Percentiles rank a stretch among this genome's conserved stretches.
Conservation (phyloP, 1,284 basidiomycete species). For the Puccinia triticina region DNA sequence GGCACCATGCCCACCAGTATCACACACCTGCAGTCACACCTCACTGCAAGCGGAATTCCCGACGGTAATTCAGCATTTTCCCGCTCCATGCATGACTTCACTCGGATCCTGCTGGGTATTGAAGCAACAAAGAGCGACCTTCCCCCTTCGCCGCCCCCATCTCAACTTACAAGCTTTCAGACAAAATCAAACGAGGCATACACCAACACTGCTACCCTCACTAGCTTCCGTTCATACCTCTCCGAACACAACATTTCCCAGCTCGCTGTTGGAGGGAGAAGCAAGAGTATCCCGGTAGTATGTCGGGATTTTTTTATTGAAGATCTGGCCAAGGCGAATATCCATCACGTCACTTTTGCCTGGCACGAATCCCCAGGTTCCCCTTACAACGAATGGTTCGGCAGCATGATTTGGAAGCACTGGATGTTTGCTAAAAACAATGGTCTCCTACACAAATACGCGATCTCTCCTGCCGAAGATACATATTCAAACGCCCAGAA, state of each 20-base stretch:
- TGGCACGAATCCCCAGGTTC: neutral
- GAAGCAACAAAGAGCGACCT: neutral
- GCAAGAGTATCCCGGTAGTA: neutral
- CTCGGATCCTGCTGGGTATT: neutral
- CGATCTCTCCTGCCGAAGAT: neutral
- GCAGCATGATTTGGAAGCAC: conserved; percentile 7
- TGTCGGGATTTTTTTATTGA: conserved; percentile 9
- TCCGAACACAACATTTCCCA: neutral
- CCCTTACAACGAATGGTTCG: neutral
- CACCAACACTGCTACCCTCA: neutral
- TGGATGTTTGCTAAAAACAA: conserved; percentile 1
- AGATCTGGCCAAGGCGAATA: neutral
- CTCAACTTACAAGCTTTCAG: neutral
- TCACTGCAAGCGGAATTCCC: neutral
- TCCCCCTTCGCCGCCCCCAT: neutral
- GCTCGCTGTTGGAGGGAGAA: conserved; percentile 1
- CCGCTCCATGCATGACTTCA: neutral
- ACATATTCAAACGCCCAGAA: neutral
- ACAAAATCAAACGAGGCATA: neutral
- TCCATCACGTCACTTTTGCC: conserved; percentile 6
- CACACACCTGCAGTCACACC: neutral
- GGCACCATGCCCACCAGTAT: neutral
- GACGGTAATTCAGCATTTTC: neutral
- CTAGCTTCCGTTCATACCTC: neutral
- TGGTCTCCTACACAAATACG: neutral